Evolutionary conservation across 2,329 filamentous ascomycete species (phyloP), one percentile per base, ranked within the genome.

Genomic region (Fusarium avenaceum): DNA sequence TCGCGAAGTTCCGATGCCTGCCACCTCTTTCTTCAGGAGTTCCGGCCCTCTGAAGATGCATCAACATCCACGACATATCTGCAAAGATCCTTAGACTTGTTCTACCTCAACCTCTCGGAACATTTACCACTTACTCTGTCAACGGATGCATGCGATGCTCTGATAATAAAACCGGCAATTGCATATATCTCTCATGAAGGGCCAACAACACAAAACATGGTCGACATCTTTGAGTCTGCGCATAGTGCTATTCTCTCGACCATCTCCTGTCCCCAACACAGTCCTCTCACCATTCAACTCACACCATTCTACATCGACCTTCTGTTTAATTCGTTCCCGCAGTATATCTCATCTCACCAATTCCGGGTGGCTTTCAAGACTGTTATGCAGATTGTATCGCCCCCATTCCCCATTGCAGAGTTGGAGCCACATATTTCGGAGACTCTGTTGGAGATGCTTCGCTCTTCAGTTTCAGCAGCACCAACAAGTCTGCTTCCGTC

Each of bases 291-390:
- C 17, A 86, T 89, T 10, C 85, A 87, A 66, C 87, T 96, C 54
- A 85, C 94, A 2, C 92, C 93, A 0, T 92, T 92, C 74, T 97
- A 97, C 78, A 89, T 96, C 67, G 90, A 94, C 71, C 89, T 90
- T 15, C 84, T 97, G 0, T 92, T 97, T 74, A 84, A 86, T 20
- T 90, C 93, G 1, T 97, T 97, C 77, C 94, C 94, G 0, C 77
- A 83, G 2, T 91, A 90, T 60, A 88, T 97, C 20, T 94, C 92
- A 0, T 85, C 92, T 1, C 89, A 94, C 17, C 94, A 97, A 76
- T 97, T 97, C 82, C 88, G 94, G 30, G 84, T 97, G 11, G 94
- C 94, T 13, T 94, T 97, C 83, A 92, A 91, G 76, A 95, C 93
- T 3, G 83, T 97, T 45, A 88, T 97, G 77, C 90, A 91, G 72